Conservation (phyloP, 2,329 filamentous ascomycete genomes). For the Xylaria sp. region DNA sequence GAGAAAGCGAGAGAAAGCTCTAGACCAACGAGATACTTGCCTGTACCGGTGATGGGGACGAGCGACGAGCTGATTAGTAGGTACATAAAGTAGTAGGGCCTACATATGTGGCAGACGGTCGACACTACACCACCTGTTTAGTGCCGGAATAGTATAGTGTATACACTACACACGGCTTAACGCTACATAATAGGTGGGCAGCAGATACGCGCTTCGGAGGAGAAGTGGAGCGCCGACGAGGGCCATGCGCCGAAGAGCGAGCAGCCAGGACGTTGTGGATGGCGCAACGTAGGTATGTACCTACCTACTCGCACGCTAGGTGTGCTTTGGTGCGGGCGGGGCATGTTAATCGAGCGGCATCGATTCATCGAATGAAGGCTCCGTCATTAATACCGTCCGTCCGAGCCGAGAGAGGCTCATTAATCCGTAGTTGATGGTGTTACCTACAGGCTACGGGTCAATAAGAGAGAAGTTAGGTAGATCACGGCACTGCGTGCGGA, state of each 20-base stretch:
- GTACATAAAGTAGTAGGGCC: not conserved
- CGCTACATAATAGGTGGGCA: not conserved
- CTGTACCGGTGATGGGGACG: not conserved
- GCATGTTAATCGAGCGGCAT: constrained; percentile 16
- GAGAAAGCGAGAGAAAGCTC: constrained; percentile 9
- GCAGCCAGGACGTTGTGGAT: not conserved
- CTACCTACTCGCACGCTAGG: not conserved
- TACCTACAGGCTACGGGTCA: too few relatives aligned
- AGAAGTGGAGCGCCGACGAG: not conserved
- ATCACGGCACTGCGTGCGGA: too few relatives aligned
- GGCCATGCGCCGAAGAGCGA: not conserved
- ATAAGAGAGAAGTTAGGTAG: too few relatives aligned
- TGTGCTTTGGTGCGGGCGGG: constrained; percentile 11
- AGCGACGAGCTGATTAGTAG: not conserved
- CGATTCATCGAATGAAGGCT: constrained; percentile 9
- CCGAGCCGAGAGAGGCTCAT: too few relatives aligned
- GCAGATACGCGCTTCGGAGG: not conserved
- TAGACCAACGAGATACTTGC: constrained; percentile 1
- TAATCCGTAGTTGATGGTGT: too few relatives aligned
- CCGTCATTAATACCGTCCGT: not conserved
- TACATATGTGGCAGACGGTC: not conserved
- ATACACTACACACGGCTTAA: not conserved
- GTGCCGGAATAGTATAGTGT: not conserved
- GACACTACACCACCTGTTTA: not conserved
- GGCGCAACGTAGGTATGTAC: not conserved